phyloP scores from a whole-genome alignment of 805 yeast genomes.

The Starmera caribaea region DNA sequence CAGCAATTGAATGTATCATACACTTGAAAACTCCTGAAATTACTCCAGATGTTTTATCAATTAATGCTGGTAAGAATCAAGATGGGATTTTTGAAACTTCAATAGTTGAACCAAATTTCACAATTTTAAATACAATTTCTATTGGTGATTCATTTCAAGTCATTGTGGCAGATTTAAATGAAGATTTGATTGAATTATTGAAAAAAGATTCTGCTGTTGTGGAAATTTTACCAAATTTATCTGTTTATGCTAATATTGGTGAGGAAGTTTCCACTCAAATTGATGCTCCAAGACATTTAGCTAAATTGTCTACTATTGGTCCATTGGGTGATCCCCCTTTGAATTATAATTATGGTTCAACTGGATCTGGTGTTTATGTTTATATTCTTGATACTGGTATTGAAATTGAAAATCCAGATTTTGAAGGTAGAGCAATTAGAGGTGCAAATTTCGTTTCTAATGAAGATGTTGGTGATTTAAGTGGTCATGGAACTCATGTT shows the following conservation, averaged over 20 bases:
- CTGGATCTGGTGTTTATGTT: constrained; percentile 56
- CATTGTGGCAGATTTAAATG: constrained; percentile 46
- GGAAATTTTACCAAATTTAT: constrained; percentile 51
- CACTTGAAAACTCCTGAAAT: no score
- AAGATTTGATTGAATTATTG: constrained; percentile 32
- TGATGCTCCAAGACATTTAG: constrained; percentile 55
- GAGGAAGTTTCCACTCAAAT: constrained; percentile 18
- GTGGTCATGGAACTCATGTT: constrained; percentile 90
- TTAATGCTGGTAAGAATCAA: no score
- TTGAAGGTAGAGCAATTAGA: constrained; percentile 48
- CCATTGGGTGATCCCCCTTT: constrained; percentile 11
- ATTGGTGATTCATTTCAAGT: constrained; percentile 35
- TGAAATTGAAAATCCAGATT: constrained; percentile 42
- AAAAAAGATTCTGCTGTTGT: constrained; percentile 49
- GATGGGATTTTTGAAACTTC: no score
- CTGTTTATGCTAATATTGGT: background rate
- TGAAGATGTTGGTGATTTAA: constrained; percentile 54
- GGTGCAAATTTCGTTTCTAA: constrained; percentile 50
- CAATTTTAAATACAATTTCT: background rate
- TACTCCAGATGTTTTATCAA: no score
- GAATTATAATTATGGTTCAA: constrained; percentile 36
- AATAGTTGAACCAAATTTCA: no score
- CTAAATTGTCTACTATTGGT: constrained; percentile 41
- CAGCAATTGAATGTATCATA: no score
- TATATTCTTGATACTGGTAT: constrained; percentile 84